Percentiles rank a stretch among this genome's conserved stretches.
Conservation (phyloP, 352 stramenopile genomes). For the Globisporangium heterothallicum region DNA sequence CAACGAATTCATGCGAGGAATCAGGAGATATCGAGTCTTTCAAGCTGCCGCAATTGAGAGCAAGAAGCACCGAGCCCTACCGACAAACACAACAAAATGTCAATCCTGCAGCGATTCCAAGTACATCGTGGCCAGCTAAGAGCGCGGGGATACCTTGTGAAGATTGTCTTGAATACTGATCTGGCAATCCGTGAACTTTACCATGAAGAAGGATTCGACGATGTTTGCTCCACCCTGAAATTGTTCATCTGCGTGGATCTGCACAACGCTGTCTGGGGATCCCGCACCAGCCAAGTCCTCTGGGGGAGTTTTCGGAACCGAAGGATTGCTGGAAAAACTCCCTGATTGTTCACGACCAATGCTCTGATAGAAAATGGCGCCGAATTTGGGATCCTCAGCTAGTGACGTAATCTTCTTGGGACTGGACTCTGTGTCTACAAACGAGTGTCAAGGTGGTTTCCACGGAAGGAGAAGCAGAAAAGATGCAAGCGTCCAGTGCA, state of each 20-base stretch:
- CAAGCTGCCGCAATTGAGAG: conserved; percentile 51
- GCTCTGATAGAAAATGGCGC: conserved; percentile 40
- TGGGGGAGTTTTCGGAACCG: conserved; percentile 1
- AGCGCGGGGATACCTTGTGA: conserved; percentile 35
- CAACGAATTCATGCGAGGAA: conserved; percentile 41
- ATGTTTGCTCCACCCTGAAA: conserved; percentile 11
- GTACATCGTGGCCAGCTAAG: no score
- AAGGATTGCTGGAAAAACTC: conserved; percentile 4
- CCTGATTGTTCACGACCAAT: conserved; percentile 22
- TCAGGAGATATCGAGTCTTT: conserved; percentile 52
- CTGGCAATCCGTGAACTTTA: conserved; percentile 78
- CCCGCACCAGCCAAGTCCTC: background rate
- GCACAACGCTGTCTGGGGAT: background rate
- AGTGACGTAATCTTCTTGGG: conserved; percentile 65
- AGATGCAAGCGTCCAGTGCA: background rate
- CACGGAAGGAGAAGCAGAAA: background rate
- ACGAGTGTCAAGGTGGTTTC: background rate
- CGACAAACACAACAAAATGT: background rate
- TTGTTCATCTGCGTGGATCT: background rate
- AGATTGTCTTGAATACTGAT: conserved; percentile 62
- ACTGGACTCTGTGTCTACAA: conserved; percentile 18
- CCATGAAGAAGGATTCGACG: conserved; percentile 55
- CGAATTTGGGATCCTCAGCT: conserved; percentile 66
- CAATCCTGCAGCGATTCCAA: no score
- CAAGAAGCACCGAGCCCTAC: conserved; percentile 57